Evolutionary conservation across 2,329 filamentous ascomycete genomes (phyloP), one percentile per base, ranked within the genome.

Genomic region (Parascedosporium putredinis): DNA sequence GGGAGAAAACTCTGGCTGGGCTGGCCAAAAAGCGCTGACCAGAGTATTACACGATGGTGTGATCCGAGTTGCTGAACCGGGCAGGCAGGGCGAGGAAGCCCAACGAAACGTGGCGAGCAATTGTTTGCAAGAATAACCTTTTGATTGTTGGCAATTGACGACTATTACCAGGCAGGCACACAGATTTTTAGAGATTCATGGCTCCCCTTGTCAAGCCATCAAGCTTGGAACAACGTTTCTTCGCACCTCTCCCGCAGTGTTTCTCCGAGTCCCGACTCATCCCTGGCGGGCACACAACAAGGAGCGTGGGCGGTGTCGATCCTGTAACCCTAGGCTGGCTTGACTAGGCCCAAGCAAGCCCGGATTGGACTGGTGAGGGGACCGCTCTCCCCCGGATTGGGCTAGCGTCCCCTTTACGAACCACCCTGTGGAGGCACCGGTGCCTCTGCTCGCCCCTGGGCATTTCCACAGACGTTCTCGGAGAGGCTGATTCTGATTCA

Each of bases 251-350:
- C 27, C 27, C 12, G 6, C 27, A 31, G 23, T 42, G 38, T 42
- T 42, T 42, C 38, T 42, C 38, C 38, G 38, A 42, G 16, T 42
- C 38, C 18, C 38, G 38, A 42, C 38, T 42, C 38, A 22, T 5
- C 38, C 38, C n/a, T n/a, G n/a, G n/a, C n/a, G n/a, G n/a, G n/a
- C n/a, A n/a, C n/a, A n/a, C n/a, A n/a, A n/a, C n/a, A n/a, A n/a
- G n/a, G n/a, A n/a, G n/a, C n/a, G n/a, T 23, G 20, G 38, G 16
- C 18, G 5, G 12, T 16, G 10, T 42, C 18, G 38, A 42, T 20
- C 38, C 38, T 42, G 33, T 42, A 42, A 42, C 38, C 38, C n/a
- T 42, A 20, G 16, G n/a, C n/a, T n/a, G n/a, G n/a, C n/a, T n/a
- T n/a, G n/a, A n/a, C n/a, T n/a, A n/a, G n/a, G n/a, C n/a, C n/a